phyloP scores from a whole-genome alignment of 2,329 filamentous ascomycete species.

The Claviceps humidiphila region DNA sequence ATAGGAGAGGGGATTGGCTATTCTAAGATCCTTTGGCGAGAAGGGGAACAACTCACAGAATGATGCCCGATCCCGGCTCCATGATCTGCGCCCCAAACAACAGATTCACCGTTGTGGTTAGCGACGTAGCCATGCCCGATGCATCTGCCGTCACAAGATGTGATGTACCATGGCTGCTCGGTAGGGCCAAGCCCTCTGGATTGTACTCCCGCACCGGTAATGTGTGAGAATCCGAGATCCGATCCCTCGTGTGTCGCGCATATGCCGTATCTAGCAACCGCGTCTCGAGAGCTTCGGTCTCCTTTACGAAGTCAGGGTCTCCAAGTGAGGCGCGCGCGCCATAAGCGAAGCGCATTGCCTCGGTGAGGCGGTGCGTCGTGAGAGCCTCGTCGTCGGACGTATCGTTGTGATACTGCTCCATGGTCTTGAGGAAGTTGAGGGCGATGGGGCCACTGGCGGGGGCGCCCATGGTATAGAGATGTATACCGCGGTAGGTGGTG shows the following conservation, averaged over 20 bases:
- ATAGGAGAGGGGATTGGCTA: background rate
- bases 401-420: slow-evolving; percentile 58
- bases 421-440: slow-evolving; percentile 64
- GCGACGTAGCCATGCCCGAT: slow-evolving; percentile 60
- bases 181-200: slow-evolving; percentile 49
- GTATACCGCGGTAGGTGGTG: slow-evolving; percentile 56
- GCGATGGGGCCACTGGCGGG: slow-evolving; percentile 69
- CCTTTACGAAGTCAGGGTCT: slow-evolving; percentile 62
- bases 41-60: slow-evolving; percentile 35
- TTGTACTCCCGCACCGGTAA: slow-evolving; percentile 64
- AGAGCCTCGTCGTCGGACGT: slow-evolving; percentile 37
- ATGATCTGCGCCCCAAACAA: slow-evolving; percentile 71
- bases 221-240: slow-evolving; percentile 60
- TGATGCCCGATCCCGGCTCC: slow-evolving; percentile 70
- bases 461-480: slow-evolving; percentile 54
- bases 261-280: slow-evolving; percentile 51
- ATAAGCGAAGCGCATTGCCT: slow-evolving; percentile 84
- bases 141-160: slow-evolving; percentile 61
- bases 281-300: slow-evolving; percentile 49
- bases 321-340: slow-evolving; percentile 66
- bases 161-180: slow-evolving; percentile 61
- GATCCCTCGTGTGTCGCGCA: slow-evolving; percentile 44
- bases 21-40: background rate
- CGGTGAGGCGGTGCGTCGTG: slow-evolving; percentile 69
- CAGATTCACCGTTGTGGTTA: slow-evolving; percentile 81